A percentile compares a stretch with the other conserved stretches of the same genome.
Evolutionary conservation across 2,329 filamentous ascomycete genomes (phyloP).

Genomic region (Colletotrichum ledebouriae): DNA sequence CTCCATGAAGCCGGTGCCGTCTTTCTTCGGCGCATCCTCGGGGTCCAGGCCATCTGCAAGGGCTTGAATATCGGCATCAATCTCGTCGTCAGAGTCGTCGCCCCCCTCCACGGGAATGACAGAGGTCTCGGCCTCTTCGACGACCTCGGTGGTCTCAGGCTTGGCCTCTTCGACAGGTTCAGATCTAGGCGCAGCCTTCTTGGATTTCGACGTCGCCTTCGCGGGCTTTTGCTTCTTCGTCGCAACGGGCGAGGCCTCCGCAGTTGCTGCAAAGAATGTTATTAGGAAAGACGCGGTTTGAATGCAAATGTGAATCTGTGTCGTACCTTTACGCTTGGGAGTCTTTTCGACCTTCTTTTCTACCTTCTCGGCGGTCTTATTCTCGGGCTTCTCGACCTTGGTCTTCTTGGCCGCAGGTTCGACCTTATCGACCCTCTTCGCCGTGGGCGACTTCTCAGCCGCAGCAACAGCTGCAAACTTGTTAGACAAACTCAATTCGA

Average conservation of each 20-base stretch:
- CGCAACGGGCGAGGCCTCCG: constrained; percentile 59
- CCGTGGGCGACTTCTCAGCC: constrained; percentile 50
- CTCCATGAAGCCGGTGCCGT: constrained; percentile 57
- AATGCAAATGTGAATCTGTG: not conserved
- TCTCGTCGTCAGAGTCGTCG: constrained; percentile 56
- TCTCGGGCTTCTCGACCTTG: constrained; percentile 47
- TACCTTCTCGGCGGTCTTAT: constrained; percentile 43
- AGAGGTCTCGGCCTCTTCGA: constrained; percentile 44
- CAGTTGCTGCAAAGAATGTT: constrained; percentile 51
- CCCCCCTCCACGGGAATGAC: constrained; percentile 49
- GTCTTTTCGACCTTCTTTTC: constrained; percentile 33
- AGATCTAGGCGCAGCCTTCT: constrained; percentile 55
- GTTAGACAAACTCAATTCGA: constrained; percentile 8
- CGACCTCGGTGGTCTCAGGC: constrained; percentile 43
- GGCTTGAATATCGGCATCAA: constrained; percentile 57
- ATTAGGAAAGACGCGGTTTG: constrained; percentile 45
- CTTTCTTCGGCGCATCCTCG: constrained; percentile 51
- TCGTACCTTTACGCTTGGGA: constrained; percentile 56
- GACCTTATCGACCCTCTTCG: constrained; percentile 38
- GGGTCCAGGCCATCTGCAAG: constrained; percentile 61
- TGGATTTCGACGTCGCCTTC: constrained; percentile 63
- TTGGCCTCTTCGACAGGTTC: constrained; percentile 47
- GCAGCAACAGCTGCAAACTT: constrained; percentile 47
- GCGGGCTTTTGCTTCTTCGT: constrained; percentile 62
- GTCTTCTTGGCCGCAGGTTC: constrained; percentile 34